Conservation (phyloP, 768 basidiomycete species). For the Mycena venus region DNA sequence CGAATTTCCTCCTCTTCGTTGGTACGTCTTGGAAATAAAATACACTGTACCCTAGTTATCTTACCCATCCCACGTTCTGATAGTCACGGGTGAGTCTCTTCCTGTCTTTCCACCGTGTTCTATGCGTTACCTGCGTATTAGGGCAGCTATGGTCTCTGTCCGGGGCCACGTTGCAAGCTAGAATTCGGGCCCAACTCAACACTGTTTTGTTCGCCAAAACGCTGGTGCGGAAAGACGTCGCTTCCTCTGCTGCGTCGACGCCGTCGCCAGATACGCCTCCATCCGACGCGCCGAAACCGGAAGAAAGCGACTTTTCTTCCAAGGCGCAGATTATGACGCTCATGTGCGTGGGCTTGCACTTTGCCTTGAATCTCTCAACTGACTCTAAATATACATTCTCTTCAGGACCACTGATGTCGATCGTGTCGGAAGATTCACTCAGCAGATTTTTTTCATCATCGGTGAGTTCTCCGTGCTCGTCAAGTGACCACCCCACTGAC, state of each 20-base stretch:
- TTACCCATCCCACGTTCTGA: no score
- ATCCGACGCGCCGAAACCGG: slow-evolving; percentile 45
- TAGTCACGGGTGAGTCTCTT: slow-evolving; percentile 68
- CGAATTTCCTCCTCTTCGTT: slow-evolving; percentile 35
- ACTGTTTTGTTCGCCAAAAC: slow-evolving; percentile 78
- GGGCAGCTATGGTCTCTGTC: slow-evolving; percentile 56
- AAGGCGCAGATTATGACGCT: slow-evolving; percentile 92
- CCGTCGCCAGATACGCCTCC: no score
- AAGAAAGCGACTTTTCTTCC: slow-evolving; percentile 70
- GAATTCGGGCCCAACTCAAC: slow-evolving; percentile 72
- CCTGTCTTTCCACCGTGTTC: no score
- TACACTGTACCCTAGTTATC: no score
- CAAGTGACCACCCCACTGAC: slow-evolving; percentile 71
- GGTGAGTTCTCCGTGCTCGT: background rate
- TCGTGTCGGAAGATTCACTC: no score
- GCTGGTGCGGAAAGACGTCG: slow-evolving; percentile 75
- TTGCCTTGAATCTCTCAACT: no score
- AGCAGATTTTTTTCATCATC: background rate
- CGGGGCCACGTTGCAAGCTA: slow-evolving; percentile 67
- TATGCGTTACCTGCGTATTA: background rate
- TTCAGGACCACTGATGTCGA: no score
- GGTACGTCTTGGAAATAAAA: no score
- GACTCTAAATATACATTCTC: no score
- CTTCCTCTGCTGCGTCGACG: slow-evolving; percentile 51
- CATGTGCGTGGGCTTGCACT: slow-evolving; percentile 63